Evolutionary conservation across 2,329 filamentous ascomycete species (phyloP).

Genomic region (Trichoderma guizhouense): DNA sequence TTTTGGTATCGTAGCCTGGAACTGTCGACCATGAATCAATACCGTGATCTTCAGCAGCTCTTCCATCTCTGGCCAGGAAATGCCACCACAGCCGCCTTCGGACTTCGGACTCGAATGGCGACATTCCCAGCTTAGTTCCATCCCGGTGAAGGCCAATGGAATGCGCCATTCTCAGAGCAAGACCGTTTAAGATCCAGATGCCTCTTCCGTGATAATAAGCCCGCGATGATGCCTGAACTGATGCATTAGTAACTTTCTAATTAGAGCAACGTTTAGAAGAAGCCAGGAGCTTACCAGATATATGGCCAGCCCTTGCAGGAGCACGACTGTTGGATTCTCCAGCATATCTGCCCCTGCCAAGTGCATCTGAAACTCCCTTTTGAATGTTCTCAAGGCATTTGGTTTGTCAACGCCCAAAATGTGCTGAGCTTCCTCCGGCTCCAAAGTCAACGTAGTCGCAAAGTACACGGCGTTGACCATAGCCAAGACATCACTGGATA

Average conservation of each 20-base stretch:
- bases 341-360: slow-evolving; percentile 39
- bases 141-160: slow-evolving; percentile 55
- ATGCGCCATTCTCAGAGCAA: slow-evolving; percentile 46
- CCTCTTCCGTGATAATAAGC: slow-evolving; percentile 34
- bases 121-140: slow-evolving; percentile 41
- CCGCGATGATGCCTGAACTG: slow-evolving; percentile 28
- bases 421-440: slow-evolving; percentile 33
- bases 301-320: slow-evolving; percentile 37
- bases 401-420: slow-evolving; percentile 26
- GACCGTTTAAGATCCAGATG: slow-evolving; percentile 41
- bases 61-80: slow-evolving; percentile 48
- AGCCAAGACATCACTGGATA: slow-evolving; percentile 30
- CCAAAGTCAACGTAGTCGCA: slow-evolving; percentile 42
- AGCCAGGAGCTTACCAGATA: slow-evolving; percentile 33
- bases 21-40: slow-evolving; percentile 23
- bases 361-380: slow-evolving; percentile 36
- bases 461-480: slow-evolving; percentile 50
- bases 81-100: slow-evolving; percentile 55
- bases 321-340: slow-evolving; percentile 36
- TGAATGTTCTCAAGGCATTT: slow-evolving; percentile 29
- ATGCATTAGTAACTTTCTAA: neutral
- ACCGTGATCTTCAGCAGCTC: slow-evolving; percentile 56
- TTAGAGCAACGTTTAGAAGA: too few species aligned
- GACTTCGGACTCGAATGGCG: slow-evolving; percentile 54
- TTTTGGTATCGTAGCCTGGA: slow-evolving; percentile 19